Percentiles rank a stretch among this genome's conserved stretches.
These are phyloP conservation scores for Diplodia sapinea DNA, from an alignment of 2,329 filamentous ascomycete genomes.

Conservation along the genomic window DNA sequence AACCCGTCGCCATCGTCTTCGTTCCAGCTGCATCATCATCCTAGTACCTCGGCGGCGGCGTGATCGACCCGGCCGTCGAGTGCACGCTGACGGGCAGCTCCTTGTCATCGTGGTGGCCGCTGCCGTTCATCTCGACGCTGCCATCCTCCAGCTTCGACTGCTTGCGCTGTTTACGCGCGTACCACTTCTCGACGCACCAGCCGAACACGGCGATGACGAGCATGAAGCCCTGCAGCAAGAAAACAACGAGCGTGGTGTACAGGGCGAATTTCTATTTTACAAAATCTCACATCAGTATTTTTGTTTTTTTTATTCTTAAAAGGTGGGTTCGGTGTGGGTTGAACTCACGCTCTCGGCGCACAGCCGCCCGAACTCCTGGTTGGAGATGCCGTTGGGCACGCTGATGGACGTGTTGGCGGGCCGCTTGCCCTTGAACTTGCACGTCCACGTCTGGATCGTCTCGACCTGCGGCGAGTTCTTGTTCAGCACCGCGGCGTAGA, in stretches of 20 bases:
- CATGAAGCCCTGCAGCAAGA: conserved; percentile 47
- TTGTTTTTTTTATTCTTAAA: background rate
- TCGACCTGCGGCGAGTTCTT: conserved; percentile 43
- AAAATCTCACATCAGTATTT: background rate
- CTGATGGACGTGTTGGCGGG: conserved; percentile 31
- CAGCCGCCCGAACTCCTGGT: conserved; percentile 46
- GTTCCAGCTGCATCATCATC: background rate
- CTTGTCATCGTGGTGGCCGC: background rate
- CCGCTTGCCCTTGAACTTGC: conserved; percentile 44
- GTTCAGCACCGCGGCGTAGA: conserved; percentile 50
- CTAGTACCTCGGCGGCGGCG: conserved; percentile 16
- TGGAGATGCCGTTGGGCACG: conserved; percentile 41
- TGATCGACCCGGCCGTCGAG: conserved; percentile 4
- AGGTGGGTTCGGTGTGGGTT: too few species aligned
- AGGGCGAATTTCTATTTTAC: conserved; percentile 49
- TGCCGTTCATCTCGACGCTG: conserved; percentile 33
- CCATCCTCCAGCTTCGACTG: conserved; percentile 34
- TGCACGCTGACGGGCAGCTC: conserved; percentile 19
- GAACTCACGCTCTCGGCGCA: conserved; percentile 50
- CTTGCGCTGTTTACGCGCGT: conserved; percentile 42
- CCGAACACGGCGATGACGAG: conserved; percentile 44
- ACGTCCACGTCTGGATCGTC: conserved; percentile 50
- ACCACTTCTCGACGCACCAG: conserved; percentile 48
- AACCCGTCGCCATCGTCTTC: too few species aligned
- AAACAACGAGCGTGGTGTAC: conserved; percentile 50